Evolutionary conservation across 148 eudicot genomes (phyloP).

Genomic region (Heliamphora exappendiculata): DNA sequence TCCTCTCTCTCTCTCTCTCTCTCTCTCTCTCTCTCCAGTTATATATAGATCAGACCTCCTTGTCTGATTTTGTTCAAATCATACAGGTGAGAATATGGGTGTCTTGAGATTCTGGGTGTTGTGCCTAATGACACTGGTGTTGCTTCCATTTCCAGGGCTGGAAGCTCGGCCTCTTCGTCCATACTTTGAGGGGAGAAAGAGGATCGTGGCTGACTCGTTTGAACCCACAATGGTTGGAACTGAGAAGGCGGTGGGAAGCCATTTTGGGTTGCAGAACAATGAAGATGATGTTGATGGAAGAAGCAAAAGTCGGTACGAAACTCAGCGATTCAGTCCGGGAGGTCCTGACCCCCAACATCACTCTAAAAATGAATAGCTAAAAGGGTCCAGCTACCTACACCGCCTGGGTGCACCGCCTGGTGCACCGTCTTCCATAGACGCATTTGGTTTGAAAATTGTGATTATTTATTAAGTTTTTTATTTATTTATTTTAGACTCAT

Average conservation of each 20-base stretch:
- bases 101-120: constrained; percentile 11
- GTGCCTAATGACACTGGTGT: constrained; percentile 8
- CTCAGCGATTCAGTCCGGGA: constrained; percentile 18
- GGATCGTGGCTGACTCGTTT: constrained; percentile 9
- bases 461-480: no score
- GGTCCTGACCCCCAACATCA: constrained; percentile 20
- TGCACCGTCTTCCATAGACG: no score
- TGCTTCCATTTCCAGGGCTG: constrained; percentile 5
- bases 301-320: not conserved
- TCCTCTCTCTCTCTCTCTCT: no score
- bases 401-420: no score
- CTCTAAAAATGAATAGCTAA: not conserved
- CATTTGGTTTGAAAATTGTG: no score
- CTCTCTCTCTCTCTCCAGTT: no score
- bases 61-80: not conserved
- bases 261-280: not conserved
- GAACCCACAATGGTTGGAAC: constrained; percentile 14
- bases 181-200: not conserved
- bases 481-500: no score
- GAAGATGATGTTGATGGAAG: no score
- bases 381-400: not conserved
- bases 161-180: constrained; percentile 17
- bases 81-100: constrained; percentile 5
- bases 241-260: not conserved
- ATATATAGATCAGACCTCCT: constrained; percentile 6